Base-by-base conservation (phyloP, 371 early-diverging fungal genomes). In the Hamiltosporidium magnivora region DNA sequence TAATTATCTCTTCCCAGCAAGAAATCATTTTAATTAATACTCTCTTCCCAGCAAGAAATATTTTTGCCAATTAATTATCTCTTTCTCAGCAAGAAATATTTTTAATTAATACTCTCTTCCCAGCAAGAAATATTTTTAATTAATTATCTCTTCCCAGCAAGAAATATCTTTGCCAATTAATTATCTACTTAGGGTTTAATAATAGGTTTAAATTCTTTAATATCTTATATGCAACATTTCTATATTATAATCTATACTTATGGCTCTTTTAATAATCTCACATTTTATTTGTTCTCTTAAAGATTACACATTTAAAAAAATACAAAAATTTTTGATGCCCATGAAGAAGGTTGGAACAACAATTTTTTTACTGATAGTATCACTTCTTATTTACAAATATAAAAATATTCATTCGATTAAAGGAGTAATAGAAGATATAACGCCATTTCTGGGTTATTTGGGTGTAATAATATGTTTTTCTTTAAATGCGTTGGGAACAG, bases 401-500 rank as follows among this genome's bases (percentile, higher is more conserved):
- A 6, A 6, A 3, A 46, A 11, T 11, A 46, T 25, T 53, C 60
- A 64, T 39, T 52, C 54, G 8, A 54, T 59, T 44, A 40, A 44
- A 49, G 38, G 12, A 53, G 44, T 46, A 8, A 38, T 52, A 52
- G 25, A 58, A 40, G 46, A 41, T 44, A 8, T 38, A n/a, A 41
- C 52, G 25, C 44, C 58, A 9, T 59, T 53, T 36, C 58, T 76
- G 9, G 67, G 73, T 0, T 73, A 72, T 44, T n/a, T 72, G 52
- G 79, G 82, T 1, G 62, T 78, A 14, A 40, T 79, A 49, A 38
- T 72, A 11, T 77, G 76, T 61, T 68, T 79, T 52, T 58, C 73
- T 4, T 64, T 81, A 11, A 74, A 74, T 52, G 58, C 68, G 0
- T 54, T 73, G 42, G 82, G 82, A 11, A 75, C 80, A 25, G 55